Conservation (phyloP, 345 rosid genomes). For the Reutealis trisperma region DNA sequence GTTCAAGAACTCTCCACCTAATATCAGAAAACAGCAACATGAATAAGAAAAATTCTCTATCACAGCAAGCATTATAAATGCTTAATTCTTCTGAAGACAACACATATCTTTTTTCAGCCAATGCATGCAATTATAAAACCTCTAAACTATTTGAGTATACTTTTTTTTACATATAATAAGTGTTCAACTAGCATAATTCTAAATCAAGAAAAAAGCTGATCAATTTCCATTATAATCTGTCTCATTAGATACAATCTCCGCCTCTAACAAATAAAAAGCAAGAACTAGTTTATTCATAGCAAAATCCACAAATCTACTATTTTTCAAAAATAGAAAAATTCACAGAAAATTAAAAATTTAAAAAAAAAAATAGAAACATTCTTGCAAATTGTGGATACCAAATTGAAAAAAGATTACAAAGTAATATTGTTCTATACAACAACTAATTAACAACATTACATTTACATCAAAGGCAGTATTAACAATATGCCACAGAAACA, state of each 20-base stretch:
- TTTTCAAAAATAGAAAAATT: no score
- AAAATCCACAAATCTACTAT: no score
- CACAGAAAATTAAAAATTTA: no score
- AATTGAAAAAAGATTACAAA: no score
- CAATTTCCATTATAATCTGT: background rate
- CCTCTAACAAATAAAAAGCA: background rate
- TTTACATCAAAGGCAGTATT: no score
- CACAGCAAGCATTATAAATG: background rate
- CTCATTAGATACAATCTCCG: background rate
- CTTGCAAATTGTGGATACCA: no score
- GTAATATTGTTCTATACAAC: background rate
- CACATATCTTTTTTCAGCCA: background rate
- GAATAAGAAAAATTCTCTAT: background rate
- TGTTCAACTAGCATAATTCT: background rate
- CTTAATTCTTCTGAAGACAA: background rate
- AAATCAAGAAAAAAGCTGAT: background rate
- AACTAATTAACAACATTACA: no score
- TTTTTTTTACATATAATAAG: background rate
- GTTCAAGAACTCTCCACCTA: background rate
- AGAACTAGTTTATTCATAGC: background rate
- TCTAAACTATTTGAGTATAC: background rate
- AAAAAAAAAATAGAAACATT: no score
- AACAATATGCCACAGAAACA: background rate
- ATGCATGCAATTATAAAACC: background rate
- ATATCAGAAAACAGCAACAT: background rate